A percentile compares a stretch with the other conserved stretches of the same genome.
These are phyloP conservation scores for Spathaspora passalidarum DNA, from an alignment of 805 yeast species.

Conservation along the genomic window DNA sequence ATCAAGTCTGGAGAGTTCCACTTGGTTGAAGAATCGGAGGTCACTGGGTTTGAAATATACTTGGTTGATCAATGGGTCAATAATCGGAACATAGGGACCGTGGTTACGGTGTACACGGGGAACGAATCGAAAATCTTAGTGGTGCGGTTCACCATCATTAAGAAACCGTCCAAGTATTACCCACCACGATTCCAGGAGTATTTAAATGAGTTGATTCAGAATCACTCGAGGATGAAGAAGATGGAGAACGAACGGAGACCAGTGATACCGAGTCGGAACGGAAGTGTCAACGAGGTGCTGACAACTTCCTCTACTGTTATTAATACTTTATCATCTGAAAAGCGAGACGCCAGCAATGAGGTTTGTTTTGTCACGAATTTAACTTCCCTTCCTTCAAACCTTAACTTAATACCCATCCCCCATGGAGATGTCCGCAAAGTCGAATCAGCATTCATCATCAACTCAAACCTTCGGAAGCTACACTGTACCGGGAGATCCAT, in stretches of 20 bases:
- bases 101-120: conserved; percentile 85
- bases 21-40: conserved; percentile 42
- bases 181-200: conserved; percentile 54
- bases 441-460: conserved; percentile 62
- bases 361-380: conserved; percentile 74
- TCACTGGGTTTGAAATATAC: conserved; percentile 82
- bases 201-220: conserved; percentile 60
- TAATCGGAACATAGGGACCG: conserved; percentile 60
- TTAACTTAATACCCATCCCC: conserved; percentile 69
- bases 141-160: conserved; percentile 51
- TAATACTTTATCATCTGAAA: not conserved
- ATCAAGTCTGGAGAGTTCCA: conserved; percentile 32
- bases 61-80: conserved; percentile 94
- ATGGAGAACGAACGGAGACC: conserved; percentile 20
- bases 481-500: conserved; percentile 87
- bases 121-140: conserved; percentile 64
- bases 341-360: conserved; percentile 14
- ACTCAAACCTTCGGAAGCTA: conserved; percentile 71
- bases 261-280: conserved; percentile 2
- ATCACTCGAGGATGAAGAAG: conserved; percentile 67
- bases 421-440: conserved; percentile 52
- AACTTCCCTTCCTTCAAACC: conserved; percentile 72
- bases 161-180: conserved; percentile 46
- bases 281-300: not conserved
- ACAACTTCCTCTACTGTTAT: not conserved